Evolutionary conservation across 2,329 filamentous ascomycete species (phyloP).

Genomic region (Dothistroma septosporum): DNA sequence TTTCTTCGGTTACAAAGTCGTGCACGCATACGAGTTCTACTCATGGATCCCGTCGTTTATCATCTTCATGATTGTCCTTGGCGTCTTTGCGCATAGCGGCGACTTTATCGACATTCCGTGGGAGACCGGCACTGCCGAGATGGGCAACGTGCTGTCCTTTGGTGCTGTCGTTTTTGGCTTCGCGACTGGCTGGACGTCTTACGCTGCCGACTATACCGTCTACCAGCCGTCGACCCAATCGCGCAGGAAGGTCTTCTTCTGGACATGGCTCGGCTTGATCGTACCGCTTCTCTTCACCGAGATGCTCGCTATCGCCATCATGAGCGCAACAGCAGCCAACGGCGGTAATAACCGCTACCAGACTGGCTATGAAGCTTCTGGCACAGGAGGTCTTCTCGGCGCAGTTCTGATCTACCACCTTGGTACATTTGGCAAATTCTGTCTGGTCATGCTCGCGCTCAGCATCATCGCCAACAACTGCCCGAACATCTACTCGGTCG

Average conservation of each 20-base stretch:
- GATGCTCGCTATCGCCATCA: slow-evolving; percentile 67
- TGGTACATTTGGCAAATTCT: slow-evolving; percentile 69
- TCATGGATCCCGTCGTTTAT: slow-evolving; percentile 70
- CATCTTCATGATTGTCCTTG: slow-evolving; percentile 68
- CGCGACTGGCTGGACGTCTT: slow-evolving; percentile 68
- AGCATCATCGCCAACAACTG: slow-evolving; percentile 46
- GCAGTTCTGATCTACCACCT: slow-evolving; percentile 60
- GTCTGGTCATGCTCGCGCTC: slow-evolving; percentile 46
- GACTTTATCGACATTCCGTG: slow-evolving; percentile 62
- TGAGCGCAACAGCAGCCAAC: slow-evolving; percentile 58
- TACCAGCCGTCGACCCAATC: slow-evolving; percentile 65
- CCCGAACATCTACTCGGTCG: slow-evolving; percentile 59
- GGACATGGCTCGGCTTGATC: slow-evolving; percentile 66
- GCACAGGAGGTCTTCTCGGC: slow-evolving; percentile 63
- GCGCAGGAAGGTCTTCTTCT: slow-evolving; percentile 61
- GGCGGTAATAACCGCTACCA: slow-evolving; percentile 52
- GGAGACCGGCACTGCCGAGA: slow-evolving; percentile 53
- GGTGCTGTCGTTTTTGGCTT: slow-evolving; percentile 64
- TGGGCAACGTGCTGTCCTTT: slow-evolving; percentile 61
- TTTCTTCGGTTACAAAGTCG: slow-evolving; percentile 71
- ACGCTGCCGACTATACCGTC: slow-evolving; percentile 74
- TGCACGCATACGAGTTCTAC: slow-evolving; percentile 73
- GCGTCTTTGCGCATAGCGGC: slow-evolving; percentile 63
- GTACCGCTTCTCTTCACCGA: slow-evolving; percentile 70
- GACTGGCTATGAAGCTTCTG: slow-evolving; percentile 52